A percentile compares a stretch with the other conserved stretches of the same genome.
These are phyloP conservation scores for Hymenoscyphus linearis DNA, from an alignment of 2,329 filamentous ascomycete species.

Conservation along the genomic window DNA sequence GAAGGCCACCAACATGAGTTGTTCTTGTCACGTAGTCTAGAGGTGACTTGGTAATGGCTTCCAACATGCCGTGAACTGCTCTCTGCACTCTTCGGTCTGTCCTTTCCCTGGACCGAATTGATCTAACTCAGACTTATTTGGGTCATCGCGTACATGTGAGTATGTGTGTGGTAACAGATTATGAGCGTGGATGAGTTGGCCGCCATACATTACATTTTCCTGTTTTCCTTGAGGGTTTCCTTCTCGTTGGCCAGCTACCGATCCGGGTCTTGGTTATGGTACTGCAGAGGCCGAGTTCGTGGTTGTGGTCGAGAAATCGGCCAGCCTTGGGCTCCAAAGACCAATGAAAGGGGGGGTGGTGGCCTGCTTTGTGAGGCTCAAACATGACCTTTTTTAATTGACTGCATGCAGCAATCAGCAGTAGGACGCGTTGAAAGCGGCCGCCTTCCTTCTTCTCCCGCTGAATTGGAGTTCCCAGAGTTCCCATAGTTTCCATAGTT, in stretches of 20 bases:
- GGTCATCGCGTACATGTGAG: neutral
- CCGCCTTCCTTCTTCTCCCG: slow-evolving; percentile 1
- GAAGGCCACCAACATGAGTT: neutral
- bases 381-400: neutral
- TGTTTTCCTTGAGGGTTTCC: neutral
- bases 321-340: slow-evolving; percentile 7
- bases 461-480: too few species aligned
- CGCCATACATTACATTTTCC: slow-evolving; percentile 3
- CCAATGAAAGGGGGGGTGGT: slow-evolving; percentile 1
- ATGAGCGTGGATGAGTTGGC: slow-evolving; percentile 5
- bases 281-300: neutral
- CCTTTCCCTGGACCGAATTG: neutral
- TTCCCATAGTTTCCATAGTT: too few species aligned
- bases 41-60: neutral
- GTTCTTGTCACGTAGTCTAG: slow-evolving; percentile 1
- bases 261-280: neutral
- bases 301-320: slow-evolving; percentile 4
- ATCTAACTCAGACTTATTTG: slow-evolving; percentile 7
- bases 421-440: slow-evolving; percentile 9
- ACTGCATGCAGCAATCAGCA: neutral
- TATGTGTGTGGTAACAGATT: neutral
- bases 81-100: slow-evolving; percentile 3
- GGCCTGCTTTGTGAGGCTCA: slow-evolving; percentile 5
- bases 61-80: slow-evolving; percentile 1
- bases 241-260: neutral